These are phyloP conservation scores for Moelleriella libera DNA, from an alignment of 2,329 filamentous ascomycete species.

Conservation along the genomic window DNA sequence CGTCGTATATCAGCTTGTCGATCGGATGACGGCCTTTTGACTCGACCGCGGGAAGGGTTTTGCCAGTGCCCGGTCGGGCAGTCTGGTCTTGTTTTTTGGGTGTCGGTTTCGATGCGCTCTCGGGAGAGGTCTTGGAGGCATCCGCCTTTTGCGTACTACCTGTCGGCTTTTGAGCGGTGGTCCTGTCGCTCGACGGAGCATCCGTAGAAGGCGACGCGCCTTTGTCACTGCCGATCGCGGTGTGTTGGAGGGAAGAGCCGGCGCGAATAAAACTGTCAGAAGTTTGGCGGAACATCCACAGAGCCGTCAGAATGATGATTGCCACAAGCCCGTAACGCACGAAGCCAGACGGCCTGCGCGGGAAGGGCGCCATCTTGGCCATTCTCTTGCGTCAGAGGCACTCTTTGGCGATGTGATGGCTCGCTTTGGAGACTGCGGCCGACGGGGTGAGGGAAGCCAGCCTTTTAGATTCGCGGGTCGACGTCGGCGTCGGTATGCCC, in stretches of 20 bases:
- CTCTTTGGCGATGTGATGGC: neutral
- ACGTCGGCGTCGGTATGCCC: neutral
- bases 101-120: neutral
- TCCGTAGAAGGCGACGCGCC: neutral
- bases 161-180: neutral
- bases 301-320: constrained; percentile 17
- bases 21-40: constrained; percentile 29
- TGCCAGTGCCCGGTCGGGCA: constrained; percentile 1
- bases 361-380: constrained; percentile 5
- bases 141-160: neutral
- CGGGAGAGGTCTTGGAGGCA: constrained; percentile 1
- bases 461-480: neutral
- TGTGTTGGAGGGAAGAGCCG: neutral
- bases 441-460: neutral
- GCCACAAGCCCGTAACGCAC: constrained; percentile 25
- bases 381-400: neutral
- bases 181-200: no score
- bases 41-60: neutral
- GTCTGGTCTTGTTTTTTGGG: constrained; percentile 1
- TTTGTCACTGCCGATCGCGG: neutral
- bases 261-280: constrained; percentile 3
- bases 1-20: constrained; percentile 33
- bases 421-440: neutral
- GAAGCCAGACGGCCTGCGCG: constrained; percentile 20
- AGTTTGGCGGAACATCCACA: constrained; percentile 14